Evolutionary conservation across 2,329 filamentous ascomycete species (phyloP), one percentile per base, ranked within the genome.

Genomic region (Chaetomiaceae sp.): DNA sequence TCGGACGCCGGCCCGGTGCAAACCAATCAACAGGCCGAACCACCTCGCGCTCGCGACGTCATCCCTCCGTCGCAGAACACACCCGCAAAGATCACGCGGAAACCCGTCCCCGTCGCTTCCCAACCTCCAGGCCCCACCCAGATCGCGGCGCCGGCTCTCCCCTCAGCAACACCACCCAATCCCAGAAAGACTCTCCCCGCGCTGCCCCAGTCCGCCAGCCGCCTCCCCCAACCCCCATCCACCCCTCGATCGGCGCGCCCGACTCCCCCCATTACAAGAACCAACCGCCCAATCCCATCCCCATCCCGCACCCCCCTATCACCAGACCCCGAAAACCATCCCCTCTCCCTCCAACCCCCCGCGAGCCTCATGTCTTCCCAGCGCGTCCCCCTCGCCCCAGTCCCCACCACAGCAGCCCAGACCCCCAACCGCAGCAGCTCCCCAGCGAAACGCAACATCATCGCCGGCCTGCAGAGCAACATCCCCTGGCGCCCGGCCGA

Each of bases 301-400:
- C 83, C 82, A 0, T 87, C 85, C 0, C 78, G 78, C 16, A 87
- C 86, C 1, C 84, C 84, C 0, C 86, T 89, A 59, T 85, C 86
- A 1, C 91, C 87, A 0, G 85, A 93, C 63, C 86, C 85, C 0
- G 88, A 93, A 66, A 92, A 92, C 59, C 82, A 80, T 42, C 86
- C 86, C 1, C 87, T 87, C 0, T 87, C 85, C 1, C 82, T 83
- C 5, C 79, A 75, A 5, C 41, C 30, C 4, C 35, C 49, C n/a
- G 45, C 52, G 5, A 51, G 39, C 50, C 34, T 48, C 35, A 14
- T 49, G 6, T 60, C n/a, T n/a, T n/a, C 68, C 43, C 77, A 75
- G 63, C 72, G 75, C 5, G 66, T 77, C 20, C 71, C 72, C 0
- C 68, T 82, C 6, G 71, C 70, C 2, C 68, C 73, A 0, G 60